phyloP scores from a whole-genome alignment of 2,329 filamentous ascomycete species.

The Fusarium agapanthi region DNA sequence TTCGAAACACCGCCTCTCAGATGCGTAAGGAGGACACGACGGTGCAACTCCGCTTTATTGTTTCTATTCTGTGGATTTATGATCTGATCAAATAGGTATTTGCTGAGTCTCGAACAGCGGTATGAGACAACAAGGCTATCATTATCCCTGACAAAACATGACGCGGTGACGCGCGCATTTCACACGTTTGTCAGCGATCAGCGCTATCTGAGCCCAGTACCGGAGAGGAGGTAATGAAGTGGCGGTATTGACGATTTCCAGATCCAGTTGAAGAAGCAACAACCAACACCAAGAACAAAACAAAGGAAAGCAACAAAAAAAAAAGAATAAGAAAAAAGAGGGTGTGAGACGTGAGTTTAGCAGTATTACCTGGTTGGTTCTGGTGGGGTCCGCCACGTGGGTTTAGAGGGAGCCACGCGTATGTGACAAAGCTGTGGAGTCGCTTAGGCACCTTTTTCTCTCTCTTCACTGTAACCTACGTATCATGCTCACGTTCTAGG shows the following conservation, averaged over 20 bases:
- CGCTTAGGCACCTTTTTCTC: conserved; percentile 7
- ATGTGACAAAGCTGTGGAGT: conserved; percentile 38
- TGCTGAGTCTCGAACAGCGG: background rate
- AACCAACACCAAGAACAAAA: background rate
- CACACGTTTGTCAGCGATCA: conserved; percentile 1
- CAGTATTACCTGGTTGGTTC: conserved; percentile 1
- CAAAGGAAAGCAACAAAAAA: background rate
- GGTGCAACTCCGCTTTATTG: background rate
- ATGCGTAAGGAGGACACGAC: background rate
- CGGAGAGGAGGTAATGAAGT: background rate
- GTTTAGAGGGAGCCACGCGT: conserved; percentile 39
- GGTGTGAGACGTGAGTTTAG: conserved; percentile 32
- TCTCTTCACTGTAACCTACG: background rate
- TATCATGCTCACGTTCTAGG: conserved; percentile 22
- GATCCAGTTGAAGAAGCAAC: background rate
- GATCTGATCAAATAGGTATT: conserved; percentile 9
- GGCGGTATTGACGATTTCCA: conserved; percentile 7
- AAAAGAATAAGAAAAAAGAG: background rate
- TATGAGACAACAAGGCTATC: background rate
- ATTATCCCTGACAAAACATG: background rate
- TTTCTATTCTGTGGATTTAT: conserved; percentile 3
- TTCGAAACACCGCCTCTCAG: conserved; percentile 4
- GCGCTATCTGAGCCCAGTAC: background rate
- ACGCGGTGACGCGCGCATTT: background rate
- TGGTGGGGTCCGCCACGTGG: conserved; percentile 43